Evolutionary conservation across 2,329 filamentous ascomycete genomes (phyloP).

Genomic region (Hypoxylon sp.): DNA sequence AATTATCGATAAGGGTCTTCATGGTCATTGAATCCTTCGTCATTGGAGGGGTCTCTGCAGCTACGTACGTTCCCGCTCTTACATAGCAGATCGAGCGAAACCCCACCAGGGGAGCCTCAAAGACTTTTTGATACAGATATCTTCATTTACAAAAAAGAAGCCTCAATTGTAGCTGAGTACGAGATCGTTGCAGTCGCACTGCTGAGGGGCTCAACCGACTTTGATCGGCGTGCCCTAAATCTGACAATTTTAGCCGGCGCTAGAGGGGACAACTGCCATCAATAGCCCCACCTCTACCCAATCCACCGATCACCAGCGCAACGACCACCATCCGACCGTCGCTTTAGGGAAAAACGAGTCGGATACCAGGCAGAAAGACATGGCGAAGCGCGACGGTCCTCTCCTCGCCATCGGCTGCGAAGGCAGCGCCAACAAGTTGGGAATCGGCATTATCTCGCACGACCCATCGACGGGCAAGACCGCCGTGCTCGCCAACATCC

Average conservation of each 20-base stretch:
- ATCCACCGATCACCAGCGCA: constrained; percentile 7
- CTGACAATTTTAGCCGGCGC: neutral
- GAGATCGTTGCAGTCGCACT: neutral
- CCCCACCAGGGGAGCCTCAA: constrained; percentile 38
- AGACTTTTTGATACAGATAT: neutral
- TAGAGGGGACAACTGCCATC: neutral
- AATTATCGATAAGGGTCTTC: constrained; percentile 39
- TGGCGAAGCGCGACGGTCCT: constrained; percentile 47
- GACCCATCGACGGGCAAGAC: constrained; percentile 68
- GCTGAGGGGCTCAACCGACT: neutral
- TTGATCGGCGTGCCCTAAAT: constrained; percentile 10
- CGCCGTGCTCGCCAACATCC: constrained; percentile 89
- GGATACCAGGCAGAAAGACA: neutral
- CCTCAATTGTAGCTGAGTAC: neutral
- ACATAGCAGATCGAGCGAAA: constrained; percentile 29
- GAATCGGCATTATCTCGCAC: constrained; percentile 92
- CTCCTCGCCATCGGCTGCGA: constrained; percentile 76
- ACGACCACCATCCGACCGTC: neutral
- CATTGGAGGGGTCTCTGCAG: constrained; percentile 38
- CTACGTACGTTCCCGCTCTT: constrained; percentile 32
- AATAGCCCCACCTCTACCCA: constrained; percentile 1
- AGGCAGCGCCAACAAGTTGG: constrained; percentile 98
- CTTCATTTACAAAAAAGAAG: neutral
- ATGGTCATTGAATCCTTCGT: constrained; percentile 26
- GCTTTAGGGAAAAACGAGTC: neutral